These are phyloP conservation scores for Neurospora crassa DNA, from an alignment of 2,329 filamentous ascomycete genomes.

Conservation along the genomic window DNA sequence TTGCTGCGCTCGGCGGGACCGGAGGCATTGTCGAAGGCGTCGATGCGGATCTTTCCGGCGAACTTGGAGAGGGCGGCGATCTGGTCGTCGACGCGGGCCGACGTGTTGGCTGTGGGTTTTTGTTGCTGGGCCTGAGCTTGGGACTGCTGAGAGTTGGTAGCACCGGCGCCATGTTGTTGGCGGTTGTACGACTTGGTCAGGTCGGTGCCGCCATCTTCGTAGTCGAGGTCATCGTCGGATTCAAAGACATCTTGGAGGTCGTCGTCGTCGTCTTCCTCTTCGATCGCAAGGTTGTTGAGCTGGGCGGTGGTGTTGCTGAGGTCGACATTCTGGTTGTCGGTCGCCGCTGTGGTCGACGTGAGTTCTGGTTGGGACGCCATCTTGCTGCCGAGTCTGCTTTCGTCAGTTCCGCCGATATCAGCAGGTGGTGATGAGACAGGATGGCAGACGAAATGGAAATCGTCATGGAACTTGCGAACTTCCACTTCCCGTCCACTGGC, in stretches of 20 bases:
- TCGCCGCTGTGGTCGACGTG: constrained; percentile 17
- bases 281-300: constrained; percentile 23
- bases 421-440: neutral
- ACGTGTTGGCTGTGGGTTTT: constrained; percentile 70
- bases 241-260: constrained; percentile 38
- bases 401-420: neutral
- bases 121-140: constrained; percentile 55
- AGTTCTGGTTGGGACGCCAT: neutral
- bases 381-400: neutral
- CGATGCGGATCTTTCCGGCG: constrained; percentile 75
- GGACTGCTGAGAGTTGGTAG: constrained; percentile 23
- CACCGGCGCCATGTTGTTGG: constrained; percentile 50
- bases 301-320: constrained; percentile 20
- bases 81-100: constrained; percentile 75
- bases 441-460: neutral
- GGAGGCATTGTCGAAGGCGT: constrained; percentile 43
- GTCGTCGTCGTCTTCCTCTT: constrained; percentile 33
- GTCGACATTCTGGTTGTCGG: constrained; percentile 29
- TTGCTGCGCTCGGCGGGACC: constrained; percentile 47
- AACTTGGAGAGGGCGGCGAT: constrained; percentile 76
- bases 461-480: constrained; percentile 1
- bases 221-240: constrained; percentile 50
- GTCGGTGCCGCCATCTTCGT: constrained; percentile 50
- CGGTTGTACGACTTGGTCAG: constrained; percentile 84
- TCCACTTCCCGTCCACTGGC: neutral